A percentile compares a stretch with the other conserved stretches of the same genome.
These are phyloP conservation scores for Pyrus communis DNA, from an alignment of 306 rosid species.

Conservation along the genomic window DNA sequence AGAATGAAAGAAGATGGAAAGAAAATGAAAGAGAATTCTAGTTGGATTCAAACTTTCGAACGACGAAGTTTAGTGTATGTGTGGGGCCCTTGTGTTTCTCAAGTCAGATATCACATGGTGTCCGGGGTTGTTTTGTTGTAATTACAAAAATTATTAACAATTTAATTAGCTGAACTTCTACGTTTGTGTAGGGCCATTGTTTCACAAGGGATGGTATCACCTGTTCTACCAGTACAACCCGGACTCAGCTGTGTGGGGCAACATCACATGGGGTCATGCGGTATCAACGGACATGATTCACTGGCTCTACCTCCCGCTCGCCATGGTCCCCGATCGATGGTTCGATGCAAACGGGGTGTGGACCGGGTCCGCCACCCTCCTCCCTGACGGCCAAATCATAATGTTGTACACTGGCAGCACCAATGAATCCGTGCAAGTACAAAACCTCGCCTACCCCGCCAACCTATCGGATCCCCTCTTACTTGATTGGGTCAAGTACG, in stretches of 20 bases:
- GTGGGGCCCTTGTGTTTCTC: too few species aligned
- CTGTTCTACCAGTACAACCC: slow-evolving; percentile 85
- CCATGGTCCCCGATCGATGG: slow-evolving; percentile 51
- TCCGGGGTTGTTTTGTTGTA: neutral
- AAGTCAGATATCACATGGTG: neutral
- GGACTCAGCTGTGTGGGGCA: slow-evolving; percentile 77
- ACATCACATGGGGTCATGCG: slow-evolving; percentile 88
- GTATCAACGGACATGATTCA: slow-evolving; percentile 69
- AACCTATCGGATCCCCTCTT: slow-evolving; percentile 78
- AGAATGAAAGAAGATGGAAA: too few species aligned
- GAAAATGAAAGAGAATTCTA: too few species aligned
- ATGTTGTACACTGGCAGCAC: slow-evolving; percentile 66
- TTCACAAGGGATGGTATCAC: slow-evolving; percentile 73
- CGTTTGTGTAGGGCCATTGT: slow-evolving; percentile 53
- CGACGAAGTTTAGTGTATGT: too few species aligned
- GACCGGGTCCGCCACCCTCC: slow-evolving; percentile 72
- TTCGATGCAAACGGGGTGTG: slow-evolving; percentile 68
- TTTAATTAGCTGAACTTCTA: neutral
- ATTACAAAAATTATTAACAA: neutral
- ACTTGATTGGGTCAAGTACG: slow-evolving; percentile 61
- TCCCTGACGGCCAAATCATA: slow-evolving; percentile 64
- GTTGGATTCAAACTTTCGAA: too few species aligned
- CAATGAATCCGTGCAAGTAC: slow-evolving; percentile 47
- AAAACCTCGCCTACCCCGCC: slow-evolving; percentile 66
- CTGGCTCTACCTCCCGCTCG: slow-evolving; percentile 72